Percentiles rank a stretch among this genome's conserved stretches.
Conservation (phyloP, 2,329 filamentous ascomycete species). For the Blumeriella jaapii region DNA sequence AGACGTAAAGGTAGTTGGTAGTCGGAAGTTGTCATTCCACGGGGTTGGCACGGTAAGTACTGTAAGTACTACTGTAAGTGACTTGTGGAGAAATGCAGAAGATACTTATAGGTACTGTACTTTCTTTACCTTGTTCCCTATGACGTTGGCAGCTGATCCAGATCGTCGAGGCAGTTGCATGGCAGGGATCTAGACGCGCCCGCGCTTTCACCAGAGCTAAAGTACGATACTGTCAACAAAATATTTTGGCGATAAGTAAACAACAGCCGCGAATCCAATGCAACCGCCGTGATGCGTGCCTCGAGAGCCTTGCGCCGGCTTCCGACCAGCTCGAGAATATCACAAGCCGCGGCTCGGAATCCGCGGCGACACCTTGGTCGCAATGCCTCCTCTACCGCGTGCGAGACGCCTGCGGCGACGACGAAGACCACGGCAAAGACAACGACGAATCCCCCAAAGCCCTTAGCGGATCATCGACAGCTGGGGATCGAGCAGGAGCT, state of each 20-base stretch:
- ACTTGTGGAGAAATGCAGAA: no score
- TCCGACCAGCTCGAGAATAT: slow-evolving; percentile 9
- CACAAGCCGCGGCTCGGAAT: slow-evolving; percentile 4
- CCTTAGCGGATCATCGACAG: slow-evolving; percentile 42
- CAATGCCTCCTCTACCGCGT: slow-evolving; percentile 26
- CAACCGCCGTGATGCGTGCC: slow-evolving; percentile 21
- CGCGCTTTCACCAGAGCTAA: no score
- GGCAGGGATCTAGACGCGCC: slow-evolving; percentile 13
- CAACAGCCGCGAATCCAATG: no score
- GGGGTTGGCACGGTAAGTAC: no score
- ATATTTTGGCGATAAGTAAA: background rate
- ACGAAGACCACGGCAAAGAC: slow-evolving; percentile 8
- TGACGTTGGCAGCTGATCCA: background rate
- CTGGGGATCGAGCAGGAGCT: slow-evolving; percentile 58
- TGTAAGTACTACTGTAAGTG: no score
- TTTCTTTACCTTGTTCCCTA: no score
- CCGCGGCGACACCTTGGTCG: slow-evolving; percentile 7
- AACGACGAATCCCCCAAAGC: slow-evolving; percentile 11
- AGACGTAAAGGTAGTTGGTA: no score
- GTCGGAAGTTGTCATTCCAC: no score
- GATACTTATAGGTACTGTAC: background rate
- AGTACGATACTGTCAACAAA: no score
- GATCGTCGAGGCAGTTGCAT: no score
- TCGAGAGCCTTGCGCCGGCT: slow-evolving; percentile 22
- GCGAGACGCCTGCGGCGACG: slow-evolving; percentile 14